Base-by-base conservation (phyloP, 1,284 basidiomycete species). In the Naganishia sp. region DNA sequence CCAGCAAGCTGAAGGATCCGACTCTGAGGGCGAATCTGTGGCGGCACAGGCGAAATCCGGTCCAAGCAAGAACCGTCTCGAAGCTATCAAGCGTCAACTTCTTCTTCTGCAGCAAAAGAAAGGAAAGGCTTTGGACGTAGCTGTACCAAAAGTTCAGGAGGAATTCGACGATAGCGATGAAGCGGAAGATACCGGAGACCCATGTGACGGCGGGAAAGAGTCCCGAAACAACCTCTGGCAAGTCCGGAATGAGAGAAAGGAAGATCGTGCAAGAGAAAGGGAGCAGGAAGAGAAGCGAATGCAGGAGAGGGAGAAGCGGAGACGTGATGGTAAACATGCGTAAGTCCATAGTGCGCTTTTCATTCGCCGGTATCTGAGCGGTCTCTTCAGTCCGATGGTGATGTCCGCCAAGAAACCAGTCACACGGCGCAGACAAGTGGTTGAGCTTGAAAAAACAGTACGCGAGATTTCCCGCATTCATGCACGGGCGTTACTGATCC, bases 351-450 rank as follows among this genome's bases (percentile, higher is more conserved):
- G 57, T 64, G 67, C 56, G 28, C 56, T 69, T 42, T 43, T 28
- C 5, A 16, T 39, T 55, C 13, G 39, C 31, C 45, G 18, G 48
- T 61, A 71, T 48, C 69, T 11, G 39, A 11, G 11, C 28, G 36
- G 10, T 36, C 33, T 48, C 6, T 50, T 48, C 67, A 95, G 92
- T 1, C 95, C 93, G 4, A 85, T 82, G 46, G 92, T 92, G 73
- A 83, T 92, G 69, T 89, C 89, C 7, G 91, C 93, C 0, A 96
- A 95, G 78, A 85, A 85, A 71, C 92, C 92, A 0, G 92, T 96
- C 2, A 86, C 89, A 3, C 86, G 94, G 15, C 84, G 83, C 64
- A 83, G 93, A 63, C 82, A 82, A n/a, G 88, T 92, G 1, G 84
- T 94, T 7, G 89, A 93, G 68, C 84, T 86, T 5, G 82, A 84